Evolutionary conservation across 441 rosid species (phyloP).

Genomic region (Eruca vesicaria): DNA sequence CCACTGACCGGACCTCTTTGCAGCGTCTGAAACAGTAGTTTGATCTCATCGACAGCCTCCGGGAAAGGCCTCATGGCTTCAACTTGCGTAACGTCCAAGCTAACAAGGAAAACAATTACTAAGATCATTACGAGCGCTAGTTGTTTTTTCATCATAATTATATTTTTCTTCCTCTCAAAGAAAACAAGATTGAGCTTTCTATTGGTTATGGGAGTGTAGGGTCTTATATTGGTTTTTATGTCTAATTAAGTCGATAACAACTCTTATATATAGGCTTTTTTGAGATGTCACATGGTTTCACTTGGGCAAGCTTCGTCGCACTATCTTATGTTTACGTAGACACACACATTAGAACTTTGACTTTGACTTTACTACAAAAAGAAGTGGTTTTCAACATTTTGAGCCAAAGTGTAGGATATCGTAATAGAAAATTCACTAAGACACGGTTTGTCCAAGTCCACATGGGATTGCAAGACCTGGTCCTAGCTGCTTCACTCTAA

Average conservation of each 20-base stretch:
- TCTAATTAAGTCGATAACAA: neutral
- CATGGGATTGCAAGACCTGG: neutral
- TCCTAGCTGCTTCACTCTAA: neutral
- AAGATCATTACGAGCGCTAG: neutral
- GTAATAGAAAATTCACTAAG: neutral
- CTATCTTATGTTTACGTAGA: neutral
- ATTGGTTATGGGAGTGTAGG: neutral
- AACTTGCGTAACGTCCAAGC: neutral
- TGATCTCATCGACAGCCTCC: neutral
- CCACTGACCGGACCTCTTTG: neutral
- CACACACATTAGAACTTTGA: neutral
- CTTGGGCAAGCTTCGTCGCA: neutral
- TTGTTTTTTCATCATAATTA: neutral
- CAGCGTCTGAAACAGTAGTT: neutral
- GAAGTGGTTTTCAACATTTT: neutral
- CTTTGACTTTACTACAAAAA: neutral
- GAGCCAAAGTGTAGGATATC: neutral
- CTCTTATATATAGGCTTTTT: neutral
- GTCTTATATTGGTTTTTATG: neutral
- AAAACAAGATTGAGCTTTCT: neutral
- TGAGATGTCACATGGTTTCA: neutral
- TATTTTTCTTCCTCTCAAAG: neutral
- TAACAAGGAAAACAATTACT: neutral
- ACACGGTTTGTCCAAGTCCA: neutral
- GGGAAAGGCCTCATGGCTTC: slow-evolving; percentile 1